Base-by-base conservation (phyloP, 2,329 filamentous ascomycete genomes). In the Epichloe uncinata region DNA sequence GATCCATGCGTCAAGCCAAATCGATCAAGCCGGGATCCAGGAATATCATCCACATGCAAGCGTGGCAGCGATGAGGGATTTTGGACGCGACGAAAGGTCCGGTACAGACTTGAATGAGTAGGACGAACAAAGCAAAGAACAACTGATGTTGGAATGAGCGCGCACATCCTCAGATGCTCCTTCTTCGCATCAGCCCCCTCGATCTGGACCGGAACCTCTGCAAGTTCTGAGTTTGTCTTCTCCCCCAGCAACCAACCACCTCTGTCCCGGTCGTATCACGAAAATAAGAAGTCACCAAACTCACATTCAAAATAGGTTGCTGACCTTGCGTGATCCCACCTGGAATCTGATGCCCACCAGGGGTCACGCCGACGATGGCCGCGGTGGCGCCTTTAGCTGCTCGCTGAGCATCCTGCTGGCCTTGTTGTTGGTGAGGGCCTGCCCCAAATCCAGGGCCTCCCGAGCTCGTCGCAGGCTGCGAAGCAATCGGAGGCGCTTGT, bases 361-460 rank as follows among this genome's bases (percentile, higher is more conserved):
- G 61, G 20, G 61, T 63, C 30, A 75, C 61, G 68, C 74, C 64
- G 73, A 72, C 70, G 47, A 72, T 73, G 34, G 75, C 76, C 58
- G 67, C 57, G 40, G 51, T 55, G n/a, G 58, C 56, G 43, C 61
- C 62, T 50, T 64, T 66, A 5, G 71, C 52, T 65, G 74, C 68
- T 54, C 78, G 78, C n/a, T 75, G 72, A 48, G 74, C 70, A 45
- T 82, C 81, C 61, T 87, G 86, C 33, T 57, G 54, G 18, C 55
- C 52, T 53, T 71, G 71, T 45, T 51, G 55, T 41, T 53, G 52
- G 52, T 73, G 77, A 45, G 85, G 81, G 3, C 82, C 80, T 3
- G 82, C 80, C 22, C 82, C 84, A 58, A 90, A 94, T 37, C 85
- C 73, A 48, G 77, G 76, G 4, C 73, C 77, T 46, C 80, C 75